Conservation (phyloP, 208 protist genomes). For the Leishmania guyanensis region DNA sequence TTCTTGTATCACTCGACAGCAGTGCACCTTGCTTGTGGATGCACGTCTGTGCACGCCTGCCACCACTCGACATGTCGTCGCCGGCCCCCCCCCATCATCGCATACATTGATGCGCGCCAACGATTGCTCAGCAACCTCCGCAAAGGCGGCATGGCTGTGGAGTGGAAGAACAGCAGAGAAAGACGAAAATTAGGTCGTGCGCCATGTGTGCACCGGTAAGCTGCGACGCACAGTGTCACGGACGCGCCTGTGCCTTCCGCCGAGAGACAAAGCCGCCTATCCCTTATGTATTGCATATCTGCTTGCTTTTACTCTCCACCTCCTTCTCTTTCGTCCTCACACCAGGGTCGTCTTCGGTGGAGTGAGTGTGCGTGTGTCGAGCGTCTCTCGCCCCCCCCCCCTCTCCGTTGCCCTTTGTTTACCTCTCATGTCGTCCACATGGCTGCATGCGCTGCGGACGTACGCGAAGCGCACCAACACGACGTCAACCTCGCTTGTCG, state of each 20-base stretch:
- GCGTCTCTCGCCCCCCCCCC: background rate
- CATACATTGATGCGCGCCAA: background rate
- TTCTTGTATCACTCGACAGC: background rate
- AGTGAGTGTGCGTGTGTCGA: background rate
- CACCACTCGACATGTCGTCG: background rate
- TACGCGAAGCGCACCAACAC: constrained; percentile 16
- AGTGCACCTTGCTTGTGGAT: background rate
- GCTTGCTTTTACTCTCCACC: background rate
- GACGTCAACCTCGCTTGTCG: constrained; percentile 10
- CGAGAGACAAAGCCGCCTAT: background rate
- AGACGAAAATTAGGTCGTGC: background rate
- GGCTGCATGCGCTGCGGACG: constrained; percentile 35
- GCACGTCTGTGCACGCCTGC: background rate
- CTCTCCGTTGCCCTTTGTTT: background rate
- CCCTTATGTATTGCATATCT: background rate
- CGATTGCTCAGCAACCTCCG: background rate
- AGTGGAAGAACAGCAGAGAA: background rate
- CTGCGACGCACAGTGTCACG: background rate
- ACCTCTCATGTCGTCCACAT: constrained; percentile 24
- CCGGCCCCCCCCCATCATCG: background rate
- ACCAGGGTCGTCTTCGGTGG: background rate
- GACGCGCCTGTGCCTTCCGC: background rate
- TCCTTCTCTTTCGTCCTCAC: background rate
- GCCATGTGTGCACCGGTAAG: background rate
- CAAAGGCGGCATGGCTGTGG: background rate